These are phyloP conservation scores for Coprinopsis strossmayeri DNA, from an alignment of 768 basidiomycete species.

Conservation along the genomic window DNA sequence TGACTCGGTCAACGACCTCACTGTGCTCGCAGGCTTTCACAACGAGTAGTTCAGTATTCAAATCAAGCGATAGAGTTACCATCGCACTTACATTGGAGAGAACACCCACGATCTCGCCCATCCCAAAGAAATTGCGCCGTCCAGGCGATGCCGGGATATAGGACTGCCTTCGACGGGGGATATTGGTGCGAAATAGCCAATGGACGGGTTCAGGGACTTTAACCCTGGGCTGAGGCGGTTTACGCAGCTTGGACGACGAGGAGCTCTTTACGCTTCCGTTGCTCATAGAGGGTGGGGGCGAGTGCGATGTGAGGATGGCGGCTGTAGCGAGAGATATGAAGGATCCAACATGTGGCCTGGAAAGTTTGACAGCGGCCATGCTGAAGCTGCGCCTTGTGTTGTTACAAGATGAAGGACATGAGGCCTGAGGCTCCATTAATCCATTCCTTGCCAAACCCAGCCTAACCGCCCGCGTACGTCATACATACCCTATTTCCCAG, in stretches of 20 bases:
- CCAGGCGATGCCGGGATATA: conserved; percentile 53
- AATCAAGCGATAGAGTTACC: neutral
- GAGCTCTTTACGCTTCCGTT: conserved; percentile 12
- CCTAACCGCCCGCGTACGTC: neutral
- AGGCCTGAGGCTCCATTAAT: conserved; percentile 3
- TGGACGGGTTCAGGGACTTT: conserved; percentile 39
- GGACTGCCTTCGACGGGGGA: conserved; percentile 58
- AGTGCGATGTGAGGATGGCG: conserved; percentile 4
- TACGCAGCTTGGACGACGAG: conserved; percentile 18
- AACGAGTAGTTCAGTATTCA: neutral
- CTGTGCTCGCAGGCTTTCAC: conserved; percentile 65
- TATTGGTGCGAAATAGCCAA: conserved; percentile 72
- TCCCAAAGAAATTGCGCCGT: conserved; percentile 71
- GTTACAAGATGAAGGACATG: conserved; percentile 6
- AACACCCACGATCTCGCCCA: conserved; percentile 73
- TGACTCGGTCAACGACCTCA: conserved; percentile 76
- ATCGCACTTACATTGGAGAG: conserved; percentile 56
- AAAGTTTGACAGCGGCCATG: conserved; percentile 8
- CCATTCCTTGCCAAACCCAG: no score
- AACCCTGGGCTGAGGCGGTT: conserved; percentile 15
- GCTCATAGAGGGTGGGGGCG: conserved; percentile 12
- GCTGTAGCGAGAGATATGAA: conserved; percentile 16
- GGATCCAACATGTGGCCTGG: conserved; percentile 10
- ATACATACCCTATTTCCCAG: neutral
- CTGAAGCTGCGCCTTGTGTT: conserved; percentile 4